Percentiles rank a stretch among this genome's conserved stretches.
phyloP scores from a whole-genome alignment of 1,139 yeast species.

The Yamadazyma atmosphaerica region DNA sequence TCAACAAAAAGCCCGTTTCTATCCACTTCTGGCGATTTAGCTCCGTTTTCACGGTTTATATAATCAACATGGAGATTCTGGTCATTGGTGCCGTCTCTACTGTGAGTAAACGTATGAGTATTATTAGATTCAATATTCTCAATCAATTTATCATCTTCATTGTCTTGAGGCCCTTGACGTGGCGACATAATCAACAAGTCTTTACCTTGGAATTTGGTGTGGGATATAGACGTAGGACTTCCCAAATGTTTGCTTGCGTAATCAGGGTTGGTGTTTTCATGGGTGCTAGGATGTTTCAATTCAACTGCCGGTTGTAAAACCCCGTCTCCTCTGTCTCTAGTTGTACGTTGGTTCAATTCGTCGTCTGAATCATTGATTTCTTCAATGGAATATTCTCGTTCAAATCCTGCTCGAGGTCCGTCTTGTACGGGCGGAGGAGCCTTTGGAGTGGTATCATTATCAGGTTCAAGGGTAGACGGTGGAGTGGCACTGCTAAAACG shows the following conservation, averaged over 20 bases:
- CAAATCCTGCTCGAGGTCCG: slow-evolving; percentile 9
- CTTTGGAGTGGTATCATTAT: slow-evolving; percentile 1
- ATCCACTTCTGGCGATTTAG: slow-evolving; percentile 15
- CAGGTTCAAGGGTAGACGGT: neutral
- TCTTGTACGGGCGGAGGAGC: too few species aligned
- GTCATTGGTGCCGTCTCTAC: neutral
- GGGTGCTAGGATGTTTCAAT: slow-evolving; percentile 4
- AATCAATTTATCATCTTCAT: neutral
- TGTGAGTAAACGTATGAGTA: neutral
- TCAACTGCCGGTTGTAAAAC: slow-evolving; percentile 16
- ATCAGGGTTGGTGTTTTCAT: slow-evolving; percentile 1
- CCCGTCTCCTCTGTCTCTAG: neutral
- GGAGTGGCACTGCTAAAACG: neutral
- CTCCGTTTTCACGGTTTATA: slow-evolving; percentile 18
- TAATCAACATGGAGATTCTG: neutral
- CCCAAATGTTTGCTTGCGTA: slow-evolving; percentile 1
- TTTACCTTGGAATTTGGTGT: slow-evolving; percentile 25
- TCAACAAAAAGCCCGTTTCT: slow-evolving; percentile 14
- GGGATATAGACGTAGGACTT: slow-evolving; percentile 13
- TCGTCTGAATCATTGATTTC: slow-evolving; percentile 46
- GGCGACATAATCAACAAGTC: slow-evolving; percentile 44
- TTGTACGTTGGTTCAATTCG: slow-evolving; percentile 21
- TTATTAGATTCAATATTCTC: neutral
- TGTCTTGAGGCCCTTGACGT: slow-evolving; percentile 24
- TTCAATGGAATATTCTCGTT: slow-evolving; percentile 38